Percentiles rank a stretch among this genome's conserved stretches.
phyloP scores from a whole-genome alignment of 2,329 filamentous ascomycete genomes.

The Penicillium digitatum region DNA sequence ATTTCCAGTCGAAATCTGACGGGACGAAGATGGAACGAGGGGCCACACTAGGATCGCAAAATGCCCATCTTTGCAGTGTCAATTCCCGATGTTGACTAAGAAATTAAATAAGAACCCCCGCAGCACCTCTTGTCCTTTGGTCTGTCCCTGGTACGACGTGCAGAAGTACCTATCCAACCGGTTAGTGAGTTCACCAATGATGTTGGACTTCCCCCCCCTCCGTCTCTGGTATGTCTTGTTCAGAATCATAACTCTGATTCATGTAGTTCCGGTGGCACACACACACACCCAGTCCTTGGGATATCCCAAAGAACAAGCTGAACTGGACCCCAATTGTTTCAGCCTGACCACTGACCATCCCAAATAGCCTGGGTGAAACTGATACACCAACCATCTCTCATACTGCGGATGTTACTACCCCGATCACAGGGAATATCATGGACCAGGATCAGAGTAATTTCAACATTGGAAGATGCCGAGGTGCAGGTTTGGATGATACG shows the following conservation, averaged over 20 bases:
- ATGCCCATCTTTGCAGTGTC: neutral
- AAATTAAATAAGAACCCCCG: neutral
- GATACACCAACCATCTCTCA: neutral
- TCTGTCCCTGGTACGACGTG: constrained; percentile 18
- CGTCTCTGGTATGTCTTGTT: too few relatives aligned
- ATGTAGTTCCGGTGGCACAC: neutral
- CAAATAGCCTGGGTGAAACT: neutral
- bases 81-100: neutral
- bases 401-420: neutral
- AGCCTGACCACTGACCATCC: neutral
- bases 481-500: constrained; percentile 4
- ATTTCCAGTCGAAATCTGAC: neutral
- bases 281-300: neutral
- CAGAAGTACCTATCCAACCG: constrained; percentile 10
- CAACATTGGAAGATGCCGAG: constrained; percentile 19
- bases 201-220: neutral
- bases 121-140: constrained; percentile 10
- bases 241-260: too few relatives aligned
- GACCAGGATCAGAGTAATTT: constrained; percentile 6
- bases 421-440: constrained; percentile 7
- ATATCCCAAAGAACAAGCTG: neutral
- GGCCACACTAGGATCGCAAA: neutral
- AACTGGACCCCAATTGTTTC: constrained; percentile 1
- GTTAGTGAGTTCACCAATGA: constrained; percentile 1
- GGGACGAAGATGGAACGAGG: neutral